Evolutionary conservation across 345 rosid species (phyloP).

Genomic region (Melastoma malabathricum): DNA sequence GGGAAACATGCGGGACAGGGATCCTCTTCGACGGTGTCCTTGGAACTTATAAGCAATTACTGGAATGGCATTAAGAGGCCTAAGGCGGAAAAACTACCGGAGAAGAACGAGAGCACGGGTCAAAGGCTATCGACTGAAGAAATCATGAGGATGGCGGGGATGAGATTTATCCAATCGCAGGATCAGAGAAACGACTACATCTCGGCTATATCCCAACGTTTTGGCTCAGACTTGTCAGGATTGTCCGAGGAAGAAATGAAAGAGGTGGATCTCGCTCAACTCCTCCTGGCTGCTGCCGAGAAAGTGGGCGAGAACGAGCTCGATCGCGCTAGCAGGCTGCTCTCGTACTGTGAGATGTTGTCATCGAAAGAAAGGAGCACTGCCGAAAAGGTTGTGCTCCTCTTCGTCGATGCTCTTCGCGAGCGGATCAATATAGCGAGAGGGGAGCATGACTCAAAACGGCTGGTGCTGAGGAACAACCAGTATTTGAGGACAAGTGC

Average conservation of each 20-base stretch:
- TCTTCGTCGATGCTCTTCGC: slow-evolving; percentile 35
- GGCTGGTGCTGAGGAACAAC: neutral
- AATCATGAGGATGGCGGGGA: slow-evolving; percentile 35
- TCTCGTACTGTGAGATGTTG: slow-evolving; percentile 34
- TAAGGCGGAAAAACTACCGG: no score
- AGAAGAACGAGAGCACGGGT: neutral
- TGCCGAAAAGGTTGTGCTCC: slow-evolving; percentile 28
- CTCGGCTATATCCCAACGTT: slow-evolving; percentile 34
- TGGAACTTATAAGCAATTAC: no score
- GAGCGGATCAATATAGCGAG: slow-evolving; percentile 24
- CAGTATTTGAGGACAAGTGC: slow-evolving; percentile 11
- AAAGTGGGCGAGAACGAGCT: slow-evolving; percentile 31
- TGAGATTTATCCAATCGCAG: slow-evolving; percentile 29
- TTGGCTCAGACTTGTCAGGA: slow-evolving; percentile 27
- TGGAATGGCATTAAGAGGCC: no score
- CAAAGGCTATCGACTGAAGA: slow-evolving; percentile 30
- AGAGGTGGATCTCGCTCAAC: slow-evolving; percentile 38
- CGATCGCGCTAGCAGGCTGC: slow-evolving; percentile 36
- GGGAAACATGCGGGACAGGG: no score
- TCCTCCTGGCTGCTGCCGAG: slow-evolving; percentile 46
- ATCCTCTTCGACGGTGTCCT: no score
- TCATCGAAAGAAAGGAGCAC: slow-evolving; percentile 29
- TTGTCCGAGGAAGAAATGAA: slow-evolving; percentile 38
- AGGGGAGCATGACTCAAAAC: slow-evolving; percentile 7
- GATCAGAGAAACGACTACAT: slow-evolving; percentile 24